Evolutionary conservation across 2,329 filamentous ascomycete genomes (phyloP).

Genomic region (Emmonsiellopsis sp.): DNA sequence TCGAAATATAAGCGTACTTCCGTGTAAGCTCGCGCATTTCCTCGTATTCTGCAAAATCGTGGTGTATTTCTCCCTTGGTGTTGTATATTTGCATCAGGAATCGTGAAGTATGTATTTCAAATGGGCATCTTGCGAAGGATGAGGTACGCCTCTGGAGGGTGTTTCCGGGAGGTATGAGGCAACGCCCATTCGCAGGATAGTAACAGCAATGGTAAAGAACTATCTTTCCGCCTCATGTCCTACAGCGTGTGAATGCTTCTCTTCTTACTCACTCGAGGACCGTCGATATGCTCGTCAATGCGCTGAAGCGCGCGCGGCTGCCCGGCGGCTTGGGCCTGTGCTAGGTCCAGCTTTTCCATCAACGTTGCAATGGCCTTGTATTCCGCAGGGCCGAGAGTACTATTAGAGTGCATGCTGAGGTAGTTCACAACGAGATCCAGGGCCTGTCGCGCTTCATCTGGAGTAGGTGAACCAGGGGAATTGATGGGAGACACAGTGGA

Average conservation of each 20-base stretch:
- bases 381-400: slow-evolving; percentile 67
- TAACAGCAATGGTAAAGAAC: background rate
- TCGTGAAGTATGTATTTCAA: too few species aligned
- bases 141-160: too few species aligned
- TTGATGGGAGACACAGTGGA: slow-evolving; percentile 41
- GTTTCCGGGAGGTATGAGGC: too few species aligned
- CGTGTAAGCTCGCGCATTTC: too few species aligned
- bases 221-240: background rate
- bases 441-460: slow-evolving; percentile 77
- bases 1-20: too few species aligned
- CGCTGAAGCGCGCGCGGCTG: slow-evolving; percentile 36
- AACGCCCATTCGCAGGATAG: background rate
- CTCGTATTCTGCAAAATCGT: too few species aligned
- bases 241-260: slow-evolving; percentile 36
- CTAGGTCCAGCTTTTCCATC: slow-evolving; percentile 74
- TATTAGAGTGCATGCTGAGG: slow-evolving; percentile 58
- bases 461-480: slow-evolving; percentile 59
- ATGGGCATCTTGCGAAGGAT: too few species aligned
- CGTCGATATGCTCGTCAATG: slow-evolving; percentile 35
- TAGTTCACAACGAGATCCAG: slow-evolving; percentile 75
- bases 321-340: slow-evolving; percentile 37
- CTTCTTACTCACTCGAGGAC: slow-evolving; percentile 36
- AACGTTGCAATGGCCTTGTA: slow-evolving; percentile 69
- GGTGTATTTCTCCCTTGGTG: too few species aligned
- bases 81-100: too few species aligned